Conservation (phyloP, 345 rosid species). For the Moringa oleifera region DNA sequence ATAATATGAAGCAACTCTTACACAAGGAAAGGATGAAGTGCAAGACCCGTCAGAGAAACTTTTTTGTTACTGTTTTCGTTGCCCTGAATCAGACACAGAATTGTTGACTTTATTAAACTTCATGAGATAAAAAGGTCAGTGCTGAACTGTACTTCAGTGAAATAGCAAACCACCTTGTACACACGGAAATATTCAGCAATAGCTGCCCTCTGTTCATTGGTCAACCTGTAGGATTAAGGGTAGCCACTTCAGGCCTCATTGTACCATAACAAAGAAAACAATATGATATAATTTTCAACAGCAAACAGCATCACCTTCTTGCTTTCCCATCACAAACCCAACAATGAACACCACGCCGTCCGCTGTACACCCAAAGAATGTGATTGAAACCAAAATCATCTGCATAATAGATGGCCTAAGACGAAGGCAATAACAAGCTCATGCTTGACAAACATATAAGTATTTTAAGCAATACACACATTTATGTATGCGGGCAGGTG, state of each 20-base stretch:
- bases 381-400: constrained; percentile 93
- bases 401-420: constrained; percentile 26
- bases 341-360: constrained; percentile 96
- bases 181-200: constrained; percentile 84
- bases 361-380: constrained; percentile 92
- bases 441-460: neutral
- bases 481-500: too few relatives aligned
- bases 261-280: neutral
- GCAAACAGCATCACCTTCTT: constrained; percentile 47
- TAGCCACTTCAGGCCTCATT: constrained; percentile 5
- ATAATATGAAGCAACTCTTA: constrained; percentile 33
- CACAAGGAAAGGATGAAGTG: constrained; percentile 90
- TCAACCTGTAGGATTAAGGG: constrained; percentile 44
- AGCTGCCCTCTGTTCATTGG: constrained; percentile 90
- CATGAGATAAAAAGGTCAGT: neutral
- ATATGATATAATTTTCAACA: neutral
- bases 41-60: constrained; percentile 58
- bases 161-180: constrained; percentile 49
- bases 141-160: neutral
- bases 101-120: constrained; percentile 8
- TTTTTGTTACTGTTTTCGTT: constrained; percentile 77
- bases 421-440: constrained; percentile 4
- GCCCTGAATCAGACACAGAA: constrained; percentile 41
- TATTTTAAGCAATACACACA: neutral
- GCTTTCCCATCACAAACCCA: constrained; percentile 98